Base-by-base conservation (phyloP, 495 filamentous ascomycete genomes). In the Haplographium delicatum region DNA sequence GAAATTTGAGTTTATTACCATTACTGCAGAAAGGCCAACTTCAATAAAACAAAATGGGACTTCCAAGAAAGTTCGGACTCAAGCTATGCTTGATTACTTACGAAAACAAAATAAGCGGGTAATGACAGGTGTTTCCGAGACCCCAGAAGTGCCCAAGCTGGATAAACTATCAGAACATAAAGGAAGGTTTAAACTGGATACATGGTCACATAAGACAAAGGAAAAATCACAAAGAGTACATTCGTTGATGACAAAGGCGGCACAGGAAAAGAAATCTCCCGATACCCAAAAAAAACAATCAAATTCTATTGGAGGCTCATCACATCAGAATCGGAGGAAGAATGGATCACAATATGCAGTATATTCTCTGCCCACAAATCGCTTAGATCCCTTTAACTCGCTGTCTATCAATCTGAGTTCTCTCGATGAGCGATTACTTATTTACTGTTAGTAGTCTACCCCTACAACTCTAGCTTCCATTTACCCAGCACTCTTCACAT, bases 41-140 rank as follows among this genome's bases (percentile, higher is more conserved):
- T 19, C 20, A 18, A 5, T 19, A 0, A 18, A n/a, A 3, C 8
- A 10, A 3, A 45, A 27, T 39, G 25, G 15, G 2, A 42, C 37
- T 19, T 53, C 50, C 7, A 53, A 40, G 15, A 19, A 46, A 44
- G 50, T 53, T 18, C 41, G 50, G 6, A 46, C 30, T 6, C 50
- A 53, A 44, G 50, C 50, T 15, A 53, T 53, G 50, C 50, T 41
- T 39, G 41, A 53, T 28, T 46, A 45, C 40, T 31, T 53, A 10
- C 18, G 42, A 8, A 53, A 45, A 45, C 28, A 44, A 24, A 44
- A 40, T 3, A 28, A 46, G 16, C 15, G 38, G 7, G 23, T 19
- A 9, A 28, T 34, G 9, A 28, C 41, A 15, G 49, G 27, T 22
- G 19, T 30, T 15, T 15, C 24, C 1, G 49, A 35, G 13, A 19